These are phyloP conservation scores for Drechslerella dactyloides DNA, from an alignment of 2,329 filamentous ascomycete species.

Conservation along the genomic window DNA sequence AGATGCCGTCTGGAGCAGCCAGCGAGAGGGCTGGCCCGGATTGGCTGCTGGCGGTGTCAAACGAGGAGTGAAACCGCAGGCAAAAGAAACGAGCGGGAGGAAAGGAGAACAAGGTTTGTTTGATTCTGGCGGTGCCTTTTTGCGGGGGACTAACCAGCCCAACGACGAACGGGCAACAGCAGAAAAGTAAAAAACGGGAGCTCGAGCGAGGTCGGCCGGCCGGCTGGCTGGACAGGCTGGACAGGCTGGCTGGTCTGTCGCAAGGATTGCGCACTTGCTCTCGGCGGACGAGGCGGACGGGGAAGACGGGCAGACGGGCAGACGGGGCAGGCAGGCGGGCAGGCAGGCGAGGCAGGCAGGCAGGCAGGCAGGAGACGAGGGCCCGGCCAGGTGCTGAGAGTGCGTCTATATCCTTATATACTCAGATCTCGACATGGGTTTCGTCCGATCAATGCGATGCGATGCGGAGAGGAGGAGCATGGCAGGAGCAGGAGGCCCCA, in stretches of 20 bases:
- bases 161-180: not conserved
- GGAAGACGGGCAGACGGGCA: not conserved
- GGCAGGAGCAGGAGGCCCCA: no score
- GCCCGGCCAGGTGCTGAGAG: not conserved
- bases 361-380: not conserved
- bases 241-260: not conserved
- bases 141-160: not conserved
- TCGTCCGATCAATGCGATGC: conserved; percentile 5
- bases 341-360: not conserved
- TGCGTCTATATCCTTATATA: not conserved
- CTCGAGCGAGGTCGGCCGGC: not conserved
- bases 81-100: not conserved
- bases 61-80: no score
- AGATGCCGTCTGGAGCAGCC: not conserved
- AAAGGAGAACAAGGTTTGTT: not conserved
- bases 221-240: no score
- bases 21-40: conserved; percentile 4
- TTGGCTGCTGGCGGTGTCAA: conserved; percentile 26
- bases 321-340: not conserved
- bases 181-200: not conserved
- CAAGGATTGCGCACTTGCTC: conserved; percentile 7
- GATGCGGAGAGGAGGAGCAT: not conserved
- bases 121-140: no score
- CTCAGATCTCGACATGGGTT: not conserved
- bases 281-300: not conserved